Evolutionary conservation across 2,329 filamentous ascomycete genomes (phyloP).

Genomic region (Capronia americana): DNA sequence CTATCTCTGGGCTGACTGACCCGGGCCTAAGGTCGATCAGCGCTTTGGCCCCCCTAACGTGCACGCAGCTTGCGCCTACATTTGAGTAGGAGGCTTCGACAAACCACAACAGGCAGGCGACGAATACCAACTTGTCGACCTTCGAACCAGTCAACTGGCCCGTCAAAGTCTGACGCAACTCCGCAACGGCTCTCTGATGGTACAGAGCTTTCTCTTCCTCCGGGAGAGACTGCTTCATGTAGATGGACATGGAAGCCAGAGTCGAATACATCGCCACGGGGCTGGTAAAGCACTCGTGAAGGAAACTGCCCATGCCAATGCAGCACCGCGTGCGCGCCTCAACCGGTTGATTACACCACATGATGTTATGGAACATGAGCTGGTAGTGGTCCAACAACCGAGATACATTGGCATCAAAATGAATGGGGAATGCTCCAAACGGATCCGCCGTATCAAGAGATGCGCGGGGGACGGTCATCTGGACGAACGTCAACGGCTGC

Average conservation of each 20-base stretch:
- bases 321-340: background rate
- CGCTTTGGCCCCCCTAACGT: background rate
- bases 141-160: background rate
- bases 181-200: background rate
- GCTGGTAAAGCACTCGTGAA: background rate
- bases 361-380: background rate
- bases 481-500: background rate
- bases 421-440: background rate
- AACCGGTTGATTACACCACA: background rate
- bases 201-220: background rate
- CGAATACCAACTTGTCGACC: background rate
- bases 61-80: background rate
- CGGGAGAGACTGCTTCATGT: conserved; percentile 1
- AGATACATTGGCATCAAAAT: background rate
- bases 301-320: background rate
- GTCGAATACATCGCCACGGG: background rate
- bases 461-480: background rate
- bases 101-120: background rate
- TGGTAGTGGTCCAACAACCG: background rate
- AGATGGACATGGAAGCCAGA: background rate
- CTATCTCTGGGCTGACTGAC: background rate
- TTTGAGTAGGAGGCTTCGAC: background rate
- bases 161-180: background rate
- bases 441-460: background rate
- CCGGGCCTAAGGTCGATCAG: background rate